Percentiles rank a stretch among this genome's conserved stretches.
These are phyloP conservation scores for Solioccasus polychromus DNA, from an alignment of 768 basidiomycete genomes.

Conservation along the genomic window DNA sequence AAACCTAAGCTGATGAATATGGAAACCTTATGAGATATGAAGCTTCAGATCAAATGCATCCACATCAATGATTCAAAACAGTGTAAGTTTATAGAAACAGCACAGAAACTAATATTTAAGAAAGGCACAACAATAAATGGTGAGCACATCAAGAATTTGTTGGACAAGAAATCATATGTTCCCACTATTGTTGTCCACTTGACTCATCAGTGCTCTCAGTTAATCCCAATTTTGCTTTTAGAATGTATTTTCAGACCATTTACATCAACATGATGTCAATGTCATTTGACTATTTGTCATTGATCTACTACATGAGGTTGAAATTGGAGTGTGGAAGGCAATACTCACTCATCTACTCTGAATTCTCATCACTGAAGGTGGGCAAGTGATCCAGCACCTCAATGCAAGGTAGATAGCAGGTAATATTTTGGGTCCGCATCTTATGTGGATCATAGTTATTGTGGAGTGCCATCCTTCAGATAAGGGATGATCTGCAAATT, in stretches of 20 bases:
- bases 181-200: slow-evolving; percentile 24
- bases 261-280: neutral
- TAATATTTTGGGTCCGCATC: too few relatives aligned
- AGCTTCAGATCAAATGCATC: neutral
- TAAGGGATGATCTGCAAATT: slow-evolving; percentile 20
- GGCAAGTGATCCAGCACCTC: neutral
- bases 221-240: slow-evolving; percentile 18
- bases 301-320: neutral
- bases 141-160: neutral
- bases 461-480: slow-evolving; percentile 26
- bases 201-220: slow-evolving; percentile 32
- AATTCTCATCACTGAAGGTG: neutral
- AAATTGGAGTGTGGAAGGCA: neutral
- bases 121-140: slow-evolving; percentile 2
- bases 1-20: too few relatives aligned
- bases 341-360: neutral
- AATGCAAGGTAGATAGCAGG: neutral
- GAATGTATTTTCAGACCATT: neutral
- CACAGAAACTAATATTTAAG: neutral
- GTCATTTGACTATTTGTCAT: neutral
- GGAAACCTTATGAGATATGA: slow-evolving; percentile 13
- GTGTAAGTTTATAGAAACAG: neutral
- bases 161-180: neutral
- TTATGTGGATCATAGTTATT: slow-evolving; percentile 3
- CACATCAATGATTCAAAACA: neutral